A percentile compares a stretch with the other conserved stretches of the same genome.
Evolutionary conservation across 129 eudicot species (phyloP).

Genomic region (Scalesia atractyloides): DNA sequence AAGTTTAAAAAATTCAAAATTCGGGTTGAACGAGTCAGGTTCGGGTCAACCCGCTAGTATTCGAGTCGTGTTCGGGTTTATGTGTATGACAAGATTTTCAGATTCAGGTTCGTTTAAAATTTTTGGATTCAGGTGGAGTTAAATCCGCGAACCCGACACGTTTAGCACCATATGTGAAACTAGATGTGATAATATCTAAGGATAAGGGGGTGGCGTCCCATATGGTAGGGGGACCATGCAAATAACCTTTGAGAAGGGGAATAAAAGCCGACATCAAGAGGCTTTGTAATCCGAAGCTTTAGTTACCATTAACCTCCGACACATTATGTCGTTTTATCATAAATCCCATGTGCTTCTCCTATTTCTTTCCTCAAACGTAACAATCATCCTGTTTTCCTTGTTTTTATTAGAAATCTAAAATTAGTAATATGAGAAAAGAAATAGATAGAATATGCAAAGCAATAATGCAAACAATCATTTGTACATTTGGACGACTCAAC

Average conservation of each 20-base stretch:
- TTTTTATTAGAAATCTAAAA: background rate
- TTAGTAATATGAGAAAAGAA: background rate
- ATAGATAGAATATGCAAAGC: no score
- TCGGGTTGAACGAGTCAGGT: no score
- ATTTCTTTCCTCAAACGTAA: background rate
- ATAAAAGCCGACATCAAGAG: slow-evolving; percentile 10
- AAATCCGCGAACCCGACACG: no score
- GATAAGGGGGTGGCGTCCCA: background rate
- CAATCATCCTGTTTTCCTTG: background rate
- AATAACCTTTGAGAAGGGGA: slow-evolving; percentile 16
- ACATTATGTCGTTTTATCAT: background rate
- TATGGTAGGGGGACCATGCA: slow-evolving; percentile 10
- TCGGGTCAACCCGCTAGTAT: no score
- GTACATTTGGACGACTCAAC: no score
- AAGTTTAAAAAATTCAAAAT: no score
- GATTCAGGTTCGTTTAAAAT: no score
- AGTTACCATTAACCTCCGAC: background rate
- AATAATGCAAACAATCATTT: no score
- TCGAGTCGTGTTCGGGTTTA: no score
- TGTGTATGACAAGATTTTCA: no score
- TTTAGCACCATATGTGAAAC: no score
- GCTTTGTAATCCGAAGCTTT: slow-evolving; percentile 13
- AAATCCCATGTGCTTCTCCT: slow-evolving; percentile 9
- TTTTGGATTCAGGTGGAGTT: no score
- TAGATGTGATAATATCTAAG: background rate